A percentile compares a stretch with the other conserved stretches of the same genome.
These are phyloP conservation scores for Cladosporium oxysporum DNA, from an alignment of 2,329 filamentous ascomycete species.

Conservation along the genomic window DNA sequence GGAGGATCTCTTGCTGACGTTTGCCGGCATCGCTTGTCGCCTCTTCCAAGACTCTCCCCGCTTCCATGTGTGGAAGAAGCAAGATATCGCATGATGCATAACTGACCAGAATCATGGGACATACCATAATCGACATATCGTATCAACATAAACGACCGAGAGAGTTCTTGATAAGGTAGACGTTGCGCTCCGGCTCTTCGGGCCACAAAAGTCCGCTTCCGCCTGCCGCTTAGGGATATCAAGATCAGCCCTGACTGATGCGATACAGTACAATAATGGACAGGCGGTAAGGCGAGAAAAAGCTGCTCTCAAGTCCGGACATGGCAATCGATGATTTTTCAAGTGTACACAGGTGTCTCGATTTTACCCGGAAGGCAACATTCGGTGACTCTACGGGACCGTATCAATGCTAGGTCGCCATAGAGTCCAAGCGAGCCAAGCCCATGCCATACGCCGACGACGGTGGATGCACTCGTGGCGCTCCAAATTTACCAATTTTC, in stretches of 20 bases:
- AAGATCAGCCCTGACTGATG: background rate
- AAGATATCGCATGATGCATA: conserved; percentile 1
- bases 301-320: background rate
- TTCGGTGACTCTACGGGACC: background rate
- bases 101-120: background rate
- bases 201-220: background rate
- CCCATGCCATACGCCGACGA: background rate
- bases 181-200: background rate
- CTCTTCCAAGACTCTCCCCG: conserved; percentile 6
- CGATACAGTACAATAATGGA: background rate
- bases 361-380: too few species aligned
- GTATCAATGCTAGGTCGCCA: background rate
- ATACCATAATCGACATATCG: background rate
- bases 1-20: conserved; percentile 4
- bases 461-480: background rate
- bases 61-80: background rate
- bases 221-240: background rate
- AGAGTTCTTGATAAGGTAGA: background rate
- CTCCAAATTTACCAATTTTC: background rate
- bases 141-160: background rate
- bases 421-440: background rate
- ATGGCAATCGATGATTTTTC: background rate
- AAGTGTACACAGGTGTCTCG: background rate
- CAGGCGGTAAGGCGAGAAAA: background rate
- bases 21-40: background rate